Evolutionary conservation across 148 eudicot genomes (phyloP).

Genomic region (Cornus florida): DNA sequence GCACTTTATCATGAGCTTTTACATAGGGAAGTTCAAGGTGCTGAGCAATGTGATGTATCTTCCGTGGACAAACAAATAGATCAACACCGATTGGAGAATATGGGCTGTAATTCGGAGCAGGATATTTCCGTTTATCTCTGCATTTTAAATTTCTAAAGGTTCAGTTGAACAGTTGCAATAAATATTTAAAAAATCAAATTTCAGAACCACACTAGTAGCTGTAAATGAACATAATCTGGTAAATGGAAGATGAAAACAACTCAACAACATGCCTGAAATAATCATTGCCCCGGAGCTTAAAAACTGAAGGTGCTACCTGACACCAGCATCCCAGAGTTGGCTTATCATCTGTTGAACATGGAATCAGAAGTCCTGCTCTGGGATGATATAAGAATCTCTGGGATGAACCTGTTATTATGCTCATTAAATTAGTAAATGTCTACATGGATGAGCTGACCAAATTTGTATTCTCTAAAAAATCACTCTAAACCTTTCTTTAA

Average conservation of each 20-base stretch:
- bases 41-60: conserved; percentile 76
- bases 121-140: conserved; percentile 70
- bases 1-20: conserved; percentile 49
- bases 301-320: conserved; percentile 55
- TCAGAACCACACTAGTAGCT: neutral
- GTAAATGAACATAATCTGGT: neutral
- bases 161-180: neutral
- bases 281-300: conserved; percentile 69
- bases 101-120: conserved; percentile 67
- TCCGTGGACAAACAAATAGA: conserved; percentile 56
- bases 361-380: conserved; percentile 57
- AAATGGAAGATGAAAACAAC: neutral
- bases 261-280: conserved; percentile 54
- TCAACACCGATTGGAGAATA: conserved; percentile 77
- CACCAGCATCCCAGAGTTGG: conserved; percentile 60
- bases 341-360: conserved; percentile 44
- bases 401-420: conserved; percentile 45
- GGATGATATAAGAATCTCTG: conserved; percentile 40
- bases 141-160: conserved; percentile 5
- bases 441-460: neutral
- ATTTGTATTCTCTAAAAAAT: too few relatives aligned
- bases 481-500: neutral
- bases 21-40: conserved; percentile 65
- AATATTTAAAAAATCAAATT: neutral
- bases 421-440: conserved; percentile 21